A percentile compares a stretch with the other conserved stretches of the same genome.
Conservation (phyloP, 2,329 filamentous ascomycete species). For the Alternaria dauci region DNA sequence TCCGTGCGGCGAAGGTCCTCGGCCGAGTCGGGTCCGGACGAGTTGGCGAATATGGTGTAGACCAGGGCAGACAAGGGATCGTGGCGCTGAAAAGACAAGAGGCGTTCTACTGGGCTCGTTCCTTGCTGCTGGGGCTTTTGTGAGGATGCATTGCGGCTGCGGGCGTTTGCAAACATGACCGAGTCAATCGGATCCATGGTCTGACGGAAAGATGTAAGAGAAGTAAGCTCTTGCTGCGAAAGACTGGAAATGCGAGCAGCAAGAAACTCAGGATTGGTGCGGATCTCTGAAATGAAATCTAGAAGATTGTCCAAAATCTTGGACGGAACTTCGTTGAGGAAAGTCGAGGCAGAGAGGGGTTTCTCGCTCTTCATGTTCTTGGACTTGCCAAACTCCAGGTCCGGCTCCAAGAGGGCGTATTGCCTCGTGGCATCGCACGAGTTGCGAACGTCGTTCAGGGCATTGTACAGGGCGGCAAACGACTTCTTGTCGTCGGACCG, state of each 20-base stretch:
- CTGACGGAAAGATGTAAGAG: conserved; percentile 80
- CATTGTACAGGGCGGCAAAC: conserved; percentile 78
- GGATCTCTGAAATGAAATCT: conserved; percentile 80
- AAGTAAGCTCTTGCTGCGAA: conserved; percentile 76
- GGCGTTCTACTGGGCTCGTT: conserved; percentile 77
- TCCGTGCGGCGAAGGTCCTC: conserved; percentile 83
- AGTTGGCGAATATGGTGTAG: conserved; percentile 89
- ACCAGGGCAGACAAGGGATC: conserved; percentile 85
- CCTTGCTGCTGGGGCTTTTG: conserved; percentile 60
- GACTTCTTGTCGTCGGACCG: conserved; percentile 79
- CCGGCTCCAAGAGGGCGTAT: conserved; percentile 75
- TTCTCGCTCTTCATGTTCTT: conserved; percentile 54
- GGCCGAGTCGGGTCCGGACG: conserved; percentile 78
- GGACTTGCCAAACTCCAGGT: conserved; percentile 66
- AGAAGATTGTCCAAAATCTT: conserved; percentile 79
- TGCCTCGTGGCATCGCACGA: conserved; percentile 77
- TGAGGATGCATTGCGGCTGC: conserved; percentile 59
- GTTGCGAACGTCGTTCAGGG: conserved; percentile 79
- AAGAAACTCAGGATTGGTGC: conserved; percentile 87
- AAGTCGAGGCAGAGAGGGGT: conserved; percentile 55
- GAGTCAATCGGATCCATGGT: conserved; percentile 83
- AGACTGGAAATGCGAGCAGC: conserved; percentile 81
- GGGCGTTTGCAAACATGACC: conserved; percentile 73
- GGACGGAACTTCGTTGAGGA: conserved; percentile 74
- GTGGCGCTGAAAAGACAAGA: conserved; percentile 87